Base-by-base conservation (phyloP, 495 filamentous ascomycete species). In the Usnea hakonensis region DNA sequence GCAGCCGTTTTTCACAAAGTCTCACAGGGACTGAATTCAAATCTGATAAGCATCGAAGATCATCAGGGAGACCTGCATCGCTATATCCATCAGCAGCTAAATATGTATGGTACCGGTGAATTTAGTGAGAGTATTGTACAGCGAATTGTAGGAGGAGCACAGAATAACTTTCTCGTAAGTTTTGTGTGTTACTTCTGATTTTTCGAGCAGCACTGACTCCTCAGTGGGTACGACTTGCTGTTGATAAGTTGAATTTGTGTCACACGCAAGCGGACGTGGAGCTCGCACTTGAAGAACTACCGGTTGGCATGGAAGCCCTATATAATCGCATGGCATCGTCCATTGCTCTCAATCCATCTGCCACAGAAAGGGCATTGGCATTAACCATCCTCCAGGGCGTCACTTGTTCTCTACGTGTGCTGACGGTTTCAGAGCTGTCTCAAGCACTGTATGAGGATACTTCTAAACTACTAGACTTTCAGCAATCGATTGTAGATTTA, bases 231-330 rank as follows among this genome's bases (percentile, higher is more conserved):
- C 68, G 68, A 43, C 70, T 73, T 53, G 71, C 69, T 55, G 60
- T 79, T 26, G 65, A 75, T 11, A 65, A 72, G 59, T 40, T 80
- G 0, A 68, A 68, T 43, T 41, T 64, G 14, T 75, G 72, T n/a
- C 65, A 65, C 55, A 69, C 72, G 35, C 36, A 70, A 62, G 67
- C 69, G 17, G 57, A 66, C 50, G 50, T 74, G 32, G 44, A 71
- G 62, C 21, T 50, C 11, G 74, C 72, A 10, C 67, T 80, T 6
- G 30, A 74, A 17, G 64, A 77, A 23, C 50, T 78, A 1, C 78
- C 77, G 3, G 52, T 59, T 28, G 77, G 69, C 4, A 77, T 79
- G 76, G 72, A 77, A 32, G 61, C 64, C 0, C 26, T 80, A 6
- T 79, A 77, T 57, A 32, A 68, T 17, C 73, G 76, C 1, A 78